phyloP scores from a whole-genome alignment of 495 filamentous ascomycete genomes.

The Trichoderma reesei region DNA sequence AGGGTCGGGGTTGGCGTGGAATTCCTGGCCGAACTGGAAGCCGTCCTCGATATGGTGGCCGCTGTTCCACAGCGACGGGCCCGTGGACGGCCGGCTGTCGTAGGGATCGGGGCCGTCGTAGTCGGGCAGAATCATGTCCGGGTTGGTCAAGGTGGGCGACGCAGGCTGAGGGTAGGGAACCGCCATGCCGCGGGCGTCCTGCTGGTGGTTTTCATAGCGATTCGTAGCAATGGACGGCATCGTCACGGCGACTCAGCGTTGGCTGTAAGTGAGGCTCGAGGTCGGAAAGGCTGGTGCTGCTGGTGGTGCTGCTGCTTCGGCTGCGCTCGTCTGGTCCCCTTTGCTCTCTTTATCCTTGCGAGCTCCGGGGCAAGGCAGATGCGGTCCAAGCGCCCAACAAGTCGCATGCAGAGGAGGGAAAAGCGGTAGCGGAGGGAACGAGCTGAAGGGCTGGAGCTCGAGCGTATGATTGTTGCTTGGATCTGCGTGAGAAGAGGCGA shows the following conservation, averaged over 20 bases:
- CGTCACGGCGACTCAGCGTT: background rate
- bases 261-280: background rate
- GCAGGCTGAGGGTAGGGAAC: slow-evolving; percentile 26
- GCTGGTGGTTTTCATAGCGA: slow-evolving; percentile 2
- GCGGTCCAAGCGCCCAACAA: background rate
- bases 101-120: slow-evolving; percentile 29
- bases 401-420: background rate
- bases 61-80: slow-evolving; percentile 38
- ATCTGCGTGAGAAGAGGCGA: too few species aligned
- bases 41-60: slow-evolving; percentile 17
- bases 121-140: slow-evolving; percentile 83
- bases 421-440: background rate
- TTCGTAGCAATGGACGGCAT: background rate
- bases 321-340: background rate
- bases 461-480: too few species aligned
- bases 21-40: background rate
- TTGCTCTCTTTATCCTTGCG: background rate
- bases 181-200: slow-evolving; percentile 1
- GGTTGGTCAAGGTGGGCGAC: slow-evolving; percentile 84
- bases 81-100: slow-evolving; percentile 22
- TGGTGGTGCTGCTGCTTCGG: background rate
- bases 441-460: background rate
- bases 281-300: background rate
- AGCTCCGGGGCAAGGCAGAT: background rate
- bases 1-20: slow-evolving; percentile 15